A percentile compares a stretch with the other conserved stretches of the same genome.
Conservation (phyloP, 768 basidiomycete species). For the Terana coerulea region DNA sequence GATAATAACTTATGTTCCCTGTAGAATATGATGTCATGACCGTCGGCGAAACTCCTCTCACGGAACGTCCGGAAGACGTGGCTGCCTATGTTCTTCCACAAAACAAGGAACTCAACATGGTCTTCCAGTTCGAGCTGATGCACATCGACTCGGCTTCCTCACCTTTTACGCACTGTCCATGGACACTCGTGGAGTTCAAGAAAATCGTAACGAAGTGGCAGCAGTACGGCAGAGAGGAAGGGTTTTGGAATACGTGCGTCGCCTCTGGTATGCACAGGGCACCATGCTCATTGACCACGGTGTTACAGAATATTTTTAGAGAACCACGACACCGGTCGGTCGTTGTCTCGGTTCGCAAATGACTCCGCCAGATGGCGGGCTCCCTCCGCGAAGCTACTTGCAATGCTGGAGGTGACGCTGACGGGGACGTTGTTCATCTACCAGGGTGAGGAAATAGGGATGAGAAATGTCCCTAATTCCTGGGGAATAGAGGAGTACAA, state of each 20-base stretch:
- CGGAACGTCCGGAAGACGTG: conserved; percentile 46
- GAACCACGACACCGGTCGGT: conserved; percentile 66
- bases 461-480: conserved; percentile 54
- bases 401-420: conserved; percentile 56
- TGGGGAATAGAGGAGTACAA: conserved; percentile 76
- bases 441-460: conserved; percentile 72
- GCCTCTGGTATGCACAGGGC: background rate
- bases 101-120: conserved; percentile 62
- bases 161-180: conserved; percentile 38
- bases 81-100: conserved; percentile 52
- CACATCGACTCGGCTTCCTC: conserved; percentile 47
- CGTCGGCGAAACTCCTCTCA: conserved; percentile 62
- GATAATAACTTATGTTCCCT: background rate
- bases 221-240: conserved; percentile 47
- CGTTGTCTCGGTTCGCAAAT: conserved; percentile 63
- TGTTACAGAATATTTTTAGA: conserved; percentile 53
- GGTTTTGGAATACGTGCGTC: conserved; percentile 67
- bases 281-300: background rate
- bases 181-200: conserved; percentile 53
- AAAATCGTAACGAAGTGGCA: conserved; percentile 49
- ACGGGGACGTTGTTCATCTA: conserved; percentile 69
- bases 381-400: conserved; percentile 60
- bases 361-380: conserved; percentile 54
- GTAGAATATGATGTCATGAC: conserved; percentile 57
- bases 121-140: conserved; percentile 63